Evolutionary conservation across 2,329 filamentous ascomycete species (phyloP), one percentile per base, ranked within the genome.

Genomic region (Chaetomiaceae sp.): DNA sequence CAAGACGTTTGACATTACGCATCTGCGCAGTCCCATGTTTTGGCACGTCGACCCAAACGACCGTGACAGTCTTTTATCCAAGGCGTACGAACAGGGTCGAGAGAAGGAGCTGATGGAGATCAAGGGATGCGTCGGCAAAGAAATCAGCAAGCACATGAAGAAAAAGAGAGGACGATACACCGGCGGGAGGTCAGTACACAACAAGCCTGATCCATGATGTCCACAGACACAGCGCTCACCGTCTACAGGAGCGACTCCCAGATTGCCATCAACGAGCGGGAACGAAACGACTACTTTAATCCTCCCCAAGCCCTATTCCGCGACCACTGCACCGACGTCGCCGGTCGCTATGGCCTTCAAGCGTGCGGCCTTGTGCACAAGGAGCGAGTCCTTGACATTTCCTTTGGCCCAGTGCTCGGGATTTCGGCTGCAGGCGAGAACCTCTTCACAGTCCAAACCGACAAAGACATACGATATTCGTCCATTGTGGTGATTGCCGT

Each of bases 31-130:
- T 59, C 88, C 87, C 0, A 87, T 92, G 85, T 87, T 91, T 63
- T 92, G 90, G 72, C 88, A 94, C 64, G 76, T 89, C 13, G 87
- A 92, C 63, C 88, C 88, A 0, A 75, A 79, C 1, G 87, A 92
- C 66, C 75, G 87, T 1, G 88, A 92, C 69, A 84, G 84, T 0
- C 70, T 92, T 61, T 70, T 91, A 20, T 84, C 82, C 1, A 87
- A 85, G 67, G 78, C 86, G 0, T 82, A 87, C 61, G 75, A 79
- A 52, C 73, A 78, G 16, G 76, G 77, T 0, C 71, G 82, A n/a
- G 77, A 82, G 53, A 68, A 70, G 5, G 86, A 92, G 62, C 68
- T 90, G 8, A 73, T 79, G 42, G 86, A 91, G 68, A 85, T 92
- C 43, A 72, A 77, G 0, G 84, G 85, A 2, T 90, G 87, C 57